phyloP scores from a whole-genome alignment of 306 rosid genomes.

The Herpetospermum pedunculosum region DNA sequence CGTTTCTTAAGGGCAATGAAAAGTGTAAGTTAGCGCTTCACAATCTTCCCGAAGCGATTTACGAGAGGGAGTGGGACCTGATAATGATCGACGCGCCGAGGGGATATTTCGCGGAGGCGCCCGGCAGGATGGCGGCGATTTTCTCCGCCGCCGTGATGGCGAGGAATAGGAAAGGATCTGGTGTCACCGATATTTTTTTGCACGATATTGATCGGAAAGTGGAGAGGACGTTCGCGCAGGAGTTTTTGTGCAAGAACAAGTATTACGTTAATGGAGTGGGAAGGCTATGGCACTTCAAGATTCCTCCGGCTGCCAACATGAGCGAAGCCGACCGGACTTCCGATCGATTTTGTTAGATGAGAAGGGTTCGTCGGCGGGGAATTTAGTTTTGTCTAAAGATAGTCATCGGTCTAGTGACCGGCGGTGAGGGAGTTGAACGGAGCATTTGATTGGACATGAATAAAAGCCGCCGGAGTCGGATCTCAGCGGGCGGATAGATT shows the following conservation, averaged over 20 bases:
- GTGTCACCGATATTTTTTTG: constrained; percentile 72
- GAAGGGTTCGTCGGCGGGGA: not conserved
- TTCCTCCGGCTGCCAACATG: constrained; percentile 38
- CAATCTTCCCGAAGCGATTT: constrained; percentile 57
- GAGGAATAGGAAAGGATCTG: constrained; percentile 46
- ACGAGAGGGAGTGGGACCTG: constrained; percentile 77
- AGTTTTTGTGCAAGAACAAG: constrained; percentile 58
- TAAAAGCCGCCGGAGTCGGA: constrained; percentile 5
- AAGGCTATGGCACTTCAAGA: constrained; percentile 70
- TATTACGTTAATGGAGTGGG: constrained; percentile 41
- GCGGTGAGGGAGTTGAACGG: not conserved
- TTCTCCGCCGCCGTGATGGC: constrained; percentile 91
- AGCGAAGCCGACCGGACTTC: not conserved
- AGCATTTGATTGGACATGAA: not conserved
- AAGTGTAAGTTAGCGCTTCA: constrained; percentile 53
- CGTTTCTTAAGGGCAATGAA: constrained; percentile 39
- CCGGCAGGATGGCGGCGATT: constrained; percentile 85
- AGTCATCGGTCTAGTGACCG: not conserved
- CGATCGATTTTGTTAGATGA: not conserved
- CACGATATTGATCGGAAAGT: constrained; percentile 87
- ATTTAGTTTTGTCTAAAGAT: not conserved
- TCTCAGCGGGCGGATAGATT: not conserved
- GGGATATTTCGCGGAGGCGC: constrained; percentile 75
- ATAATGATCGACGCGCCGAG: constrained; percentile 87
- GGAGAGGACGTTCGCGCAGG: constrained; percentile 63